Evolutionary conservation across 306 rosid genomes (phyloP).

Genomic region (Hippophae rhamnoides): DNA sequence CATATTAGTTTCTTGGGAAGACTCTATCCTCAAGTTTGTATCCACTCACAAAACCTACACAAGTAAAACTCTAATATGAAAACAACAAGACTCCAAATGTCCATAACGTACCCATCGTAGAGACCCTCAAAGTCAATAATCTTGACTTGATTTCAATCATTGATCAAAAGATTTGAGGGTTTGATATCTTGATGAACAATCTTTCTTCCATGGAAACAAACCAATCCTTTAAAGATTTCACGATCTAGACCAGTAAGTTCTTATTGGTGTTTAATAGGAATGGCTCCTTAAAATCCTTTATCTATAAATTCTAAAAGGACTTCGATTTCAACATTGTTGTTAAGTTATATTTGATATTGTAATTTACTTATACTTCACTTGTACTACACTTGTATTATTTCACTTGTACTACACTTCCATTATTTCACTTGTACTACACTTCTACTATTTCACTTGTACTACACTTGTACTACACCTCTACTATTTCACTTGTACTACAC

Average conservation of each 20-base stretch:
- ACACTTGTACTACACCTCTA: too few species aligned
- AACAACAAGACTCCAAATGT: constrained; percentile 52
- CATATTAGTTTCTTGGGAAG: constrained; percentile 65
- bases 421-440: too few species aligned
- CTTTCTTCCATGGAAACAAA: constrained; percentile 74
- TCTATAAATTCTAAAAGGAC: constrained; percentile 86
- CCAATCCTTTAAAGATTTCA: constrained; percentile 74
- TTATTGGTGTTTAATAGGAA: constrained; percentile 45
- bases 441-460: too few species aligned
- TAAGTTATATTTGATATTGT: too few species aligned
- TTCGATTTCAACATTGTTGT: constrained; percentile 62
- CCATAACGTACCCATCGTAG: constrained; percentile 50
- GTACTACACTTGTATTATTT: too few species aligned
- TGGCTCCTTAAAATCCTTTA: constrained; percentile 69
- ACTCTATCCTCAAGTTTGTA: constrained; percentile 88
- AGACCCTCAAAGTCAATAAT: constrained; percentile 84
- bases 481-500: too few species aligned
- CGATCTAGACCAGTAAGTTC: constrained; percentile 65
- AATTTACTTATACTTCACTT: too few species aligned
- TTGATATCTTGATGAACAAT: constrained; percentile 95
- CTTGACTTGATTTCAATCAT: constrained; percentile 68
- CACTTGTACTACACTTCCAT: too few species aligned
- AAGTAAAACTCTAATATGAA: constrained; percentile 74
- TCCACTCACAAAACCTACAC: constrained; percentile 63
- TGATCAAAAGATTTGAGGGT: constrained; percentile 78